Evolutionary conservation across 2,329 filamentous ascomycete genomes (phyloP), one percentile per base, ranked within the genome.

Genomic region (Lachnum nothofagi): DNA sequence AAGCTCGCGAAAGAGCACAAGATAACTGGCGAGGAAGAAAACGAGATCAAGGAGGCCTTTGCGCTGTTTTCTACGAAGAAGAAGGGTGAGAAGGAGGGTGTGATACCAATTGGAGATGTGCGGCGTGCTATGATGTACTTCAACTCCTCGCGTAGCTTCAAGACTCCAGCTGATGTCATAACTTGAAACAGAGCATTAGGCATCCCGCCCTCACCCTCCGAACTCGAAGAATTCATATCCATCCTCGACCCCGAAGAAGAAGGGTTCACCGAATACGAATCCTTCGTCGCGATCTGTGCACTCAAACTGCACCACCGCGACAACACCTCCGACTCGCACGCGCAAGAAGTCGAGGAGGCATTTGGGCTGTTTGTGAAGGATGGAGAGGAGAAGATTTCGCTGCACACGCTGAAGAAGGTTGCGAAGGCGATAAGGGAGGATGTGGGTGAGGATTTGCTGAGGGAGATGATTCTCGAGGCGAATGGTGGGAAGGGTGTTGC

Each of bases 401-500:
- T 97, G 23, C 78, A 77, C 14, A 86, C 95, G 69, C 70, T 98
- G 64, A 80, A 81, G 63, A 77, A 85, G 61, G 84, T 96, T 46
- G 90, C 91, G 35, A 82, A 80, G 58, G 80, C 88, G 60, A 70
- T 98, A 60, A 88, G 89, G 68, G 89, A 95, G 69, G 88, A 84
- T 53, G 83, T 95, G 20, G 80, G 81, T 51, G 93, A 97, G 61
- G 84, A 88, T 42, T 70, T 95, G 63, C 71, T 98, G 63, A 82
- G 80, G 70, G 90, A 96, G 72, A 98, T 98, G 93, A 85, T 98
- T 49, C 72, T 90, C 42, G 91, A 97, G 74, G 93, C 91, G 42
- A 96, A 94, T 67, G 88, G 87, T 2, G 89, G 88, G 1, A 81
- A 77, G 3, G 84, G 86, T 14, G 78, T 86, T 9, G 79, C 74